Evolutionary conservation across 2,329 filamentous ascomycete genomes (phyloP), one percentile per base, ranked within the genome.

Genomic region (Ceratocystiopsis minuta): DNA sequence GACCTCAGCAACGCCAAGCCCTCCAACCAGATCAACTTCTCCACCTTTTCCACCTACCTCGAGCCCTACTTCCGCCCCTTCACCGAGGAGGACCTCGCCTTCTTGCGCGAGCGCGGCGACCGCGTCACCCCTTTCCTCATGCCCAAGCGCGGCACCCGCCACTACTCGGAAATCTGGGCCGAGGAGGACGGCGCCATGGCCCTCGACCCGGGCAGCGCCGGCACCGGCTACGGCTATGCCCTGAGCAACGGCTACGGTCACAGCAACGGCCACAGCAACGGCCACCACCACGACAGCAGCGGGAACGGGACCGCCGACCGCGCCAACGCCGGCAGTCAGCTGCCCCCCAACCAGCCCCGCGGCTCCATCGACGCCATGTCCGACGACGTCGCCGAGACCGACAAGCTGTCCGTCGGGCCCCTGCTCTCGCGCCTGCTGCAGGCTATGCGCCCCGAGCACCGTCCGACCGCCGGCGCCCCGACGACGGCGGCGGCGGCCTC

Each of bases 1-100:
- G 90, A 98, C 62, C 96, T 95, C 54, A 95, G 84, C 56, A 93
- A 76, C 55, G 80, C 85, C 32, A 98, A 96, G 57, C 86, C 88
- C 6, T 78, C 79, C 16, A 93, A 88, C 53, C 90, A 98, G 63
- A 90, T 96, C 57, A 87, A 82, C 56, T 90, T 90, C 49, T 80
- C 76, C 43, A 94, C 88, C 2, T 98, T 98, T 59, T 79, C 81
- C n/a, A 78, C 81, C 6, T 94, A 90, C 55, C 72, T 92, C 42
- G 90, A 98, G 48, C 84, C 87, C 0, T 96, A 83, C 61, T 90
- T 95, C 49, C 75, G 88, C 6, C 77, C 81, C 0, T 80, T 93
- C 51, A 83, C 80, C 0, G 90, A 98, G 55, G 90, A 98, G 56
- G 90, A 98, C 55, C 72, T 95, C 37, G 85, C 84, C 1, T 98